Conservation (phyloP, 164 flowering plant species). For the Dillenia turbinata region DNA sequence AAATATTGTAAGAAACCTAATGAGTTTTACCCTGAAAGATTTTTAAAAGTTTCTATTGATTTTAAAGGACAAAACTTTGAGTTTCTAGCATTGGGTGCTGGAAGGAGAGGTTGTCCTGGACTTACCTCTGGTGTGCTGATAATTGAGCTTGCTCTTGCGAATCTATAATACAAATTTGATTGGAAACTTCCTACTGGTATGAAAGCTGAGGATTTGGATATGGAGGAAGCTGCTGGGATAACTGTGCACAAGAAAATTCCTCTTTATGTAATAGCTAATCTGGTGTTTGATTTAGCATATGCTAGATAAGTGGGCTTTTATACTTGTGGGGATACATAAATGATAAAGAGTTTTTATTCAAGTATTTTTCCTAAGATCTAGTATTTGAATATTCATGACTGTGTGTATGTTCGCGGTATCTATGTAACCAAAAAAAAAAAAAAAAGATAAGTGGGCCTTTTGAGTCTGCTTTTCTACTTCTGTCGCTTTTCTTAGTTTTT, state of each 20-base stretch:
- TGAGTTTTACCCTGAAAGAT: slow-evolving; percentile 36
- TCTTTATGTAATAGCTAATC: not conserved
- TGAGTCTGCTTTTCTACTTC: too few relatives aligned
- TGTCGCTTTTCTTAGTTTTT: too few relatives aligned
- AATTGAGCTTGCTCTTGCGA: not conserved
- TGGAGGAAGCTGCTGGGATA: not conserved
- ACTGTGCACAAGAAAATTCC: not conserved
- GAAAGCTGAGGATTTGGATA: not conserved
- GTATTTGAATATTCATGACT: too few relatives aligned
- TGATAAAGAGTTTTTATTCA: too few relatives aligned
- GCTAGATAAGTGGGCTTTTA: too few relatives aligned
- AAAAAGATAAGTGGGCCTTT: too few relatives aligned
- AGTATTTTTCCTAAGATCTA: too few relatives aligned
- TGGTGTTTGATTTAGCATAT: too few relatives aligned
- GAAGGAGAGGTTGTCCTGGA: slow-evolving; percentile 1
- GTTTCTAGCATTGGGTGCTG: not conserved
- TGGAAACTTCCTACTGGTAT: not conserved
- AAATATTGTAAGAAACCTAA: slow-evolving; percentile 31
- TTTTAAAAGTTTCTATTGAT: slow-evolving; percentile 11
- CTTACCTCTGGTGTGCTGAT: not conserved
- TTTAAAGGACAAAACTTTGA: slow-evolving; percentile 19
- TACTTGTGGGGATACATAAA: too few relatives aligned
- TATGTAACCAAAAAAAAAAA: too few relatives aligned
- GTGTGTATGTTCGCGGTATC: too few relatives aligned
- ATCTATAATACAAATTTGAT: not conserved